Percentiles rank a stretch among this genome's conserved stretches.
These are phyloP conservation scores for Scheffersomyces coipomensis DNA, from an alignment of 805 yeast genomes.

Conservation along the genomic window DNA sequence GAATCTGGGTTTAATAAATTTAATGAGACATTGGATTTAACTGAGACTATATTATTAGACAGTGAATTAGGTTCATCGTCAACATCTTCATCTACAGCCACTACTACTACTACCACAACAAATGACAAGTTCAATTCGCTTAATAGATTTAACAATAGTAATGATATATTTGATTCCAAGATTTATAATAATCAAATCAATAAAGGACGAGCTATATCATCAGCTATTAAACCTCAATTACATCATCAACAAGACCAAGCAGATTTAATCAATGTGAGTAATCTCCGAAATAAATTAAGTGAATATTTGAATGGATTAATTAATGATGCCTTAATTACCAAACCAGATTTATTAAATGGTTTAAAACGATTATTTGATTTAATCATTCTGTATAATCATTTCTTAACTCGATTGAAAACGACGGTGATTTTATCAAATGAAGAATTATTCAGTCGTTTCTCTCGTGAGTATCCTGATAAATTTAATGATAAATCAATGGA, in stretches of 20 bases:
- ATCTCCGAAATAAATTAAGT: slow-evolving; percentile 33
- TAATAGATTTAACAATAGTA: slow-evolving; percentile 10
- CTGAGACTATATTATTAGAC: slow-evolving; percentile 1
- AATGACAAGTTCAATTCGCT: slow-evolving; percentile 3
- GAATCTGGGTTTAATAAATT: slow-evolving; percentile 53
- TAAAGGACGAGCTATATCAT: not conserved
- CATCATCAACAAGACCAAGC: not conserved
- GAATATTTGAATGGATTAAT: slow-evolving; percentile 61
- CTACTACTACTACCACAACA: not conserved
- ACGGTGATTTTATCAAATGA: slow-evolving; percentile 49
- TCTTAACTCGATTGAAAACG: slow-evolving; percentile 52
- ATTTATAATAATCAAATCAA: slow-evolving; percentile 5
- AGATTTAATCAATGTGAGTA: slow-evolving; percentile 12
- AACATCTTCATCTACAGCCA: not conserved
- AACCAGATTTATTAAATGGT: slow-evolving; percentile 48
- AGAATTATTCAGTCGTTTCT: slow-evolving; percentile 41
- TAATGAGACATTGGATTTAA: slow-evolving; percentile 12
- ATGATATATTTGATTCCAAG: slow-evolving; percentile 18
- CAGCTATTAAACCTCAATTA: not conserved
- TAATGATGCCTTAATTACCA: slow-evolving; percentile 66
- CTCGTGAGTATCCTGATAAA: slow-evolving; percentile 32
- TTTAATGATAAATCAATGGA: slow-evolving; percentile 39
- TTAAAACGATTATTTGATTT: slow-evolving; percentile 46
- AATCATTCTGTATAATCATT: slow-evolving; percentile 47
- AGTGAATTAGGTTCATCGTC: slow-evolving; percentile 7